A percentile compares a stretch with the other conserved stretches of the same genome.
These are phyloP conservation scores for Colletotrichum falcatum DNA, from an alignment of 2,329 filamentous ascomycete genomes.

Conservation along the genomic window DNA sequence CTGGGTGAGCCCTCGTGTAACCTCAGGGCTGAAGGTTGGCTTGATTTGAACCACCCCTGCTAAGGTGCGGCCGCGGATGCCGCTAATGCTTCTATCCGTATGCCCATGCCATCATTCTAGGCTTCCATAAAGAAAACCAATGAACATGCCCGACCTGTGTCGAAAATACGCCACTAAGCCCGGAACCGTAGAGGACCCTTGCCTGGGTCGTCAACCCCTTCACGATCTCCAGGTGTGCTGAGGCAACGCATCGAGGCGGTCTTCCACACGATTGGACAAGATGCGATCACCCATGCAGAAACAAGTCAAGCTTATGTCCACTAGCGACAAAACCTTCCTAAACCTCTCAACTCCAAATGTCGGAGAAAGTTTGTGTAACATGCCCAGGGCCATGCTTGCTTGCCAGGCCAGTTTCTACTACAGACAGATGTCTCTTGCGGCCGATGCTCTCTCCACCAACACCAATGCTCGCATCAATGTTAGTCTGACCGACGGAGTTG, in stretches of 20 bases:
- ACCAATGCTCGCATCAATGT: neutral
- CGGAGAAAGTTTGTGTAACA: slow-evolving; percentile 1
- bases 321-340: neutral
- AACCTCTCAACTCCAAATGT: neutral
- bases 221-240: neutral
- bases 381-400: slow-evolving; percentile 4
- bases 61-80: slow-evolving; percentile 23
- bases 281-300: slow-evolving; percentile 12
- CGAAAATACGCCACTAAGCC: neutral
- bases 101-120: slow-evolving; percentile 18
- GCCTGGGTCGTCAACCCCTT: neutral
- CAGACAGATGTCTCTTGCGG: neutral
- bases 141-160: neutral
- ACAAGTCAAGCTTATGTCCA: slow-evolving; percentile 28
- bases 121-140: slow-evolving; percentile 1
- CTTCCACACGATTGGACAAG: slow-evolving; percentile 17
- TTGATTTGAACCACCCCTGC: slow-evolving; percentile 16
- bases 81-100: slow-evolving; percentile 22
- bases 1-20: slow-evolving; percentile 2
- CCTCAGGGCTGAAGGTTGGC: slow-evolving; percentile 6
- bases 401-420: neutral
- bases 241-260: slow-evolving; percentile 3
- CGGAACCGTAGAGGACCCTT: slow-evolving; percentile 6
- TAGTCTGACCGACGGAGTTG: slow-evolving; percentile 28
- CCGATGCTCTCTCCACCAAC: neutral